Conservation (phyloP, 106 monocot species). For the Chionographis japonica region DNA sequence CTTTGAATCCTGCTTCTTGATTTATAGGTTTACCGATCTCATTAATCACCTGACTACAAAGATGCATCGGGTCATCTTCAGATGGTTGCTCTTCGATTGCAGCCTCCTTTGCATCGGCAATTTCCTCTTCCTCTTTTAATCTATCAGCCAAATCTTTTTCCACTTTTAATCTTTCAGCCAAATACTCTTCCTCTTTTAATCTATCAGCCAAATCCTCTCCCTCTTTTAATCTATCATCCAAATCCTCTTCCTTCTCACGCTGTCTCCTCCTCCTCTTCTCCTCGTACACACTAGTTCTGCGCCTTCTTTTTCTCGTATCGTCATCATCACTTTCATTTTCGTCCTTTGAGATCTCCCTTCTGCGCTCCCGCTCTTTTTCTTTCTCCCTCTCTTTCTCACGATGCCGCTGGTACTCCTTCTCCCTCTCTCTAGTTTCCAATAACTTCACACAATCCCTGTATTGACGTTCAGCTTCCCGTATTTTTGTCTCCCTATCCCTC, state of each 20-base stretch:
- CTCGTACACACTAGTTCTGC: slow-evolving; percentile 49
- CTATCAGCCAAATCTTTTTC: slow-evolving; percentile 78
- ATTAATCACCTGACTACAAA: slow-evolving; percentile 14
- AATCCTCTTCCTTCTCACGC: slow-evolving; percentile 84
- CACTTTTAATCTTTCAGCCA: slow-evolving; percentile 60
- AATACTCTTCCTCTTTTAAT: background rate
- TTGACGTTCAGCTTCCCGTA: slow-evolving; percentile 61
- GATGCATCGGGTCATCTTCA: slow-evolving; percentile 23
- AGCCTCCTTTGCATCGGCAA: slow-evolving; percentile 72
- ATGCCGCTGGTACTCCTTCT: slow-evolving; percentile 67
- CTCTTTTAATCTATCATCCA: slow-evolving; percentile 61
- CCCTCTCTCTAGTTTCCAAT: slow-evolving; percentile 92
- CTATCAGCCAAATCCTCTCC: background rate
- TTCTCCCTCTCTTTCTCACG: slow-evolving; percentile 80
- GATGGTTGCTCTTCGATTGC: slow-evolving; percentile 49
- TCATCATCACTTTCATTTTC: slow-evolving; percentile 91
- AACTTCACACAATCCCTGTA: slow-evolving; percentile 84
- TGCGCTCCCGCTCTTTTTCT: slow-evolving; percentile 66
- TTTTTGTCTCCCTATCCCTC: slow-evolving; percentile 70
- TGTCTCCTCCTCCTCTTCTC: slow-evolving; percentile 81
- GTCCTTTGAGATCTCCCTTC: slow-evolving; percentile 63
- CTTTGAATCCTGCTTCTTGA: slow-evolving; percentile 29
- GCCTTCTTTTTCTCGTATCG: slow-evolving; percentile 62
- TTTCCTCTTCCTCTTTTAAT: slow-evolving; percentile 77
- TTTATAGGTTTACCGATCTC: slow-evolving; percentile 11